Percentiles rank a stretch among this genome's conserved stretches.
Conservation (phyloP, 495 filamentous ascomycete genomes). For the Penicillium bialowiezense region DNA sequence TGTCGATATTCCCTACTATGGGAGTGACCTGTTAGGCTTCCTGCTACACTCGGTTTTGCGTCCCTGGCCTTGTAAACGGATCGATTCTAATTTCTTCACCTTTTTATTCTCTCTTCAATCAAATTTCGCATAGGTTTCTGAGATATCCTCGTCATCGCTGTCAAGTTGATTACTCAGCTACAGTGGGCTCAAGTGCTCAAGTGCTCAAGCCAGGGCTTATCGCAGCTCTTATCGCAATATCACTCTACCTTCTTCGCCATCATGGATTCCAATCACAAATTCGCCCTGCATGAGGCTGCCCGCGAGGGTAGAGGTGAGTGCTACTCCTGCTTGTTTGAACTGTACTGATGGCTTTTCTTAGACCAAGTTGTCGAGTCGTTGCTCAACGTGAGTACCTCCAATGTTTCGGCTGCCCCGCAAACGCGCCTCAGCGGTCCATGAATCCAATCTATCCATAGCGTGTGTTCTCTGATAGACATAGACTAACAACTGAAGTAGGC, state of each 20-base stretch:
- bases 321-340: conserved; percentile 6
- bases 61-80: no score
- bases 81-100: no score
- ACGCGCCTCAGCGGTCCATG: no score
- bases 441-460: conserved; percentile 1
- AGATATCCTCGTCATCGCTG: neutral
- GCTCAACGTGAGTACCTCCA: conserved; percentile 54
- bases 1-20: conserved; percentile 5
- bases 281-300: conserved; percentile 83
- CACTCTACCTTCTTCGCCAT: conserved; percentile 5
- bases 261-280: conserved; percentile 53
- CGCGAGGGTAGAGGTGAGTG: conserved; percentile 79
- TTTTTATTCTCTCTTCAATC: no score
- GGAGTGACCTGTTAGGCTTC: no score
- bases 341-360: conserved; percentile 26
- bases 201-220: no score
- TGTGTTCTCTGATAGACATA: no score
- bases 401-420: conserved; percentile 31
- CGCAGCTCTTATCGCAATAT: conserved; percentile 27
- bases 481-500: conserved; percentile 48
- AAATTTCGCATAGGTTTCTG: neutral
- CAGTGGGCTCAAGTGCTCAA: neutral
- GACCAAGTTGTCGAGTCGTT: conserved; percentile 71
- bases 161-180: conserved; percentile 8
- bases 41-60: neutral